Conservation (phyloP, 768 basidiomycete genomes). For the Hericium coralloides region DNA sequence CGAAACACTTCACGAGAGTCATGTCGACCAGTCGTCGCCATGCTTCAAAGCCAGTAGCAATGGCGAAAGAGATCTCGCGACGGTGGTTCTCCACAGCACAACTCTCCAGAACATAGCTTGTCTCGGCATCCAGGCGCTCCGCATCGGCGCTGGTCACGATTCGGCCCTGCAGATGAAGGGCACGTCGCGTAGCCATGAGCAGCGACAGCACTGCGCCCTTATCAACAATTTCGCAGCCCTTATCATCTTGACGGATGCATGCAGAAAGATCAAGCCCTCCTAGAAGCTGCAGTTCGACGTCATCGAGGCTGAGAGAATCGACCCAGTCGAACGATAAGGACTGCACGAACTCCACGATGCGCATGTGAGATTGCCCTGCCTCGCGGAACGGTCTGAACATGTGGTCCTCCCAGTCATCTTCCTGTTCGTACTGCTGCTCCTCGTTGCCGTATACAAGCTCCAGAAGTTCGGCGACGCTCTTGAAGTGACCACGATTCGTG, state of each 20-base stretch:
- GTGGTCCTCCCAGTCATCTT: slow-evolving; percentile 36
- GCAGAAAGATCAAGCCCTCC: slow-evolving; percentile 56
- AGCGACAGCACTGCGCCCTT: slow-evolving; percentile 60
- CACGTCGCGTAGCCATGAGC: slow-evolving; percentile 49
- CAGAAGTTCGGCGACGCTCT: slow-evolving; percentile 64
- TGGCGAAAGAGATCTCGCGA: slow-evolving; percentile 66
- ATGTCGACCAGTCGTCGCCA: slow-evolving; percentile 86
- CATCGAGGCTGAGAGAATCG: slow-evolving; percentile 55
- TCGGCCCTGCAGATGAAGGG: slow-evolving; percentile 58
- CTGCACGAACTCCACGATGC: slow-evolving; percentile 83
- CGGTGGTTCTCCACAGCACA: slow-evolving; percentile 86
- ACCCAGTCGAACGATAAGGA: slow-evolving; percentile 86
- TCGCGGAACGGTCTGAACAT: slow-evolving; percentile 55
- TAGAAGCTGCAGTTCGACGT: slow-evolving; percentile 56
- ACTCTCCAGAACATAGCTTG: slow-evolving; percentile 69
- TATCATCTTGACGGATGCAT: slow-evolving; percentile 57
- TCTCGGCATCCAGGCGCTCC: slow-evolving; percentile 62
- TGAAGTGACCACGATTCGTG: slow-evolving; percentile 67
- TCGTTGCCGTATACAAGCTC: slow-evolving; percentile 75
- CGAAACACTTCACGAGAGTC: slow-evolving; percentile 79
- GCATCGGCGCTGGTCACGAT: slow-evolving; percentile 53
- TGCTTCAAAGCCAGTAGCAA: slow-evolving; percentile 62
- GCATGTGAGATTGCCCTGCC: slow-evolving; percentile 73
- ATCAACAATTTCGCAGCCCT: slow-evolving; percentile 81
- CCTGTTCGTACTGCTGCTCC: slow-evolving; percentile 34